A percentile compares a stretch with the other conserved stretches of the same genome.
Evolutionary conservation across 139 green algal species (phyloP).

Genomic region (Nannochloris sp.): DNA sequence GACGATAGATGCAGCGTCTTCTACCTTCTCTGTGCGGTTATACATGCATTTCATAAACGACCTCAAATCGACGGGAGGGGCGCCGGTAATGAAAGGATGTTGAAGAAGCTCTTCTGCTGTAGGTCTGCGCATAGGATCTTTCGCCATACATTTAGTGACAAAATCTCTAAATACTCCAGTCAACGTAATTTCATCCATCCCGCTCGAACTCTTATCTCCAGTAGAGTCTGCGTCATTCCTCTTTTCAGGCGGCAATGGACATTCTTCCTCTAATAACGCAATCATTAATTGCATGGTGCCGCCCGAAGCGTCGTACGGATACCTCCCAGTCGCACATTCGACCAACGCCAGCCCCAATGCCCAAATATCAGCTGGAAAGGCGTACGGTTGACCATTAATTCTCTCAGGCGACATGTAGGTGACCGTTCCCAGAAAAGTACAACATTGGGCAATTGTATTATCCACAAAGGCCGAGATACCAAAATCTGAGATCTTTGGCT

Average conservation of each 20-base stretch:
- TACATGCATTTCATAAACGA: slow-evolving; percentile 32
- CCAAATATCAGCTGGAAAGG: slow-evolving; percentile 77
- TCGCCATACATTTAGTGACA: slow-evolving; percentile 55
- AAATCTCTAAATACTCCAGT: slow-evolving; percentile 76
- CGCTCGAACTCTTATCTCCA: no score
- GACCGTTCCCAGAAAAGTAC: slow-evolving; percentile 85
- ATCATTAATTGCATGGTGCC: slow-evolving; percentile 77
- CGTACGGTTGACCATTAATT: slow-evolving; percentile 79
- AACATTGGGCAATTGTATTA: slow-evolving; percentile 72
- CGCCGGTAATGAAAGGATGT: slow-evolving; percentile 55
- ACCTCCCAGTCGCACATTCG: slow-evolving; percentile 79
- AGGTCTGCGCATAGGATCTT: slow-evolving; percentile 58
- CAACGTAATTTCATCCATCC: slow-evolving; percentile 23
- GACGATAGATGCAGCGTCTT: slow-evolving; percentile 12
- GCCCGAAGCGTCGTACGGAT: slow-evolving; percentile 75
- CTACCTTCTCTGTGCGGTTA: slow-evolving; percentile 10
- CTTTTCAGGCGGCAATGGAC: slow-evolving; percentile 33
- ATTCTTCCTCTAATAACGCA: slow-evolving; percentile 53
- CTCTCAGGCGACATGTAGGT: slow-evolving; percentile 98
- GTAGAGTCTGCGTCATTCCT: background rate
- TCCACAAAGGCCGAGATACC: slow-evolving; percentile 82
- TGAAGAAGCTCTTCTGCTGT: slow-evolving; percentile 56
- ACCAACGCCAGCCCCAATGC: slow-evolving; percentile 80
- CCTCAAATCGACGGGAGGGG: slow-evolving; percentile 9
- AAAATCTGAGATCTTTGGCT: slow-evolving; percentile 88